Base-by-base conservation (phyloP, 163 green algal genomes). In the Scenedesmus sp. region DNA sequence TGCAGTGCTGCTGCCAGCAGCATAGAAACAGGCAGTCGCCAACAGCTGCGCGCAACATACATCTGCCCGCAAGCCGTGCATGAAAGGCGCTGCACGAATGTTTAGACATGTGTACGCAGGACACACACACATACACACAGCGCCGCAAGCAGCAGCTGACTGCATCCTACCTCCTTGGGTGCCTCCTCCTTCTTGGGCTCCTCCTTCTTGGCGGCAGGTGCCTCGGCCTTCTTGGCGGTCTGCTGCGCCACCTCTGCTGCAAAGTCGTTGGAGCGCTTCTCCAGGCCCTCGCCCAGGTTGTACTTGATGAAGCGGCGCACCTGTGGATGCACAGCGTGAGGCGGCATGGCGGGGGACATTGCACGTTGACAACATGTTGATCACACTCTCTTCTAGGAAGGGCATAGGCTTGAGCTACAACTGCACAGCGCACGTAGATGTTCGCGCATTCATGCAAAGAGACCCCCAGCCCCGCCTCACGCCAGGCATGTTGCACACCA, bases 221-320 rank as follows among this genome's bases (percentile, higher is more conserved):
- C 93, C 64, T 93, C 92, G 2, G 89, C 94, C 91, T 97, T 97
- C 82, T 94, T 96, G 93, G 96, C 94, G 34, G 96, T 97, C 94
- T 99, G 97, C 90, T 97, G 96, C 6, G 98, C 98, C 56, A 99
- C 97, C 95, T 99, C 98, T 20, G 96, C 98, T 18, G 98, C 98
- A 95, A 99, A 99, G 95, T 99, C 96, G 52, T 94, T 93, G 0
- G 73, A 84, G 94, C 96, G 97, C 97, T 99, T 99, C 95, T 99
- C 96, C 1, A 99, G 93, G 64, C 98, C 98, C 94, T 99, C 98
- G 12, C 98, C 98, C 70, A 99, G 95, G 12, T 96, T 96, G 94
- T 95, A 99, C 57, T 97, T 95, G 52, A 94, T 83, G 88, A 99
- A 99, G 46, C 98, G 96, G 57, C 96, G 95, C 54, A 99, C 96